phyloP scores from a whole-genome alignment of 805 yeast genomes.

The Yarrowia hollandica region DNA sequence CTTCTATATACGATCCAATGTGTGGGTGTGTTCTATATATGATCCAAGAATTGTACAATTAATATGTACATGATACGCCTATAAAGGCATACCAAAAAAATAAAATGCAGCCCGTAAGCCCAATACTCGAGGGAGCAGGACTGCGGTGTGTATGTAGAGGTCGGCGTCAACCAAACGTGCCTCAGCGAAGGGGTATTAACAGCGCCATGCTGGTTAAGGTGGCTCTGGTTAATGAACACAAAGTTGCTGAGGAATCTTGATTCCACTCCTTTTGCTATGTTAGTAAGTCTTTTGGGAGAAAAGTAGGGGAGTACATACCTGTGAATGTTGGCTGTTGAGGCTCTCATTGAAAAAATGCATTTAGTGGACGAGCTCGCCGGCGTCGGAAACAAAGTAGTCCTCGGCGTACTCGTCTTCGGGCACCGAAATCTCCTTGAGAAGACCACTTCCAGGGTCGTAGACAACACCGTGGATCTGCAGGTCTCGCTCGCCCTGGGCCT shows the following conservation, averaged over 20 bases:
- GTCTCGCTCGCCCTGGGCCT: constrained; percentile 60
- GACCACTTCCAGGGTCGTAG: constrained; percentile 80
- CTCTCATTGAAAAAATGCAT: not conserved
- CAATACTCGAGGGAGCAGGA: not conserved
- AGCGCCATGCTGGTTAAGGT: constrained; percentile 14
- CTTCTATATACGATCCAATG: constrained; percentile 29
- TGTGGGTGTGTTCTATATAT: constrained; percentile 21
- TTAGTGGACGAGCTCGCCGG: constrained; percentile 18
- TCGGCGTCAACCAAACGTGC: not conserved
- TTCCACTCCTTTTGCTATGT: constrained; percentile 22
- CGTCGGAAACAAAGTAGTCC: constrained; percentile 28
- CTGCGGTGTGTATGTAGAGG: too few relatives aligned
- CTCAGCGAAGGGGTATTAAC: constrained; percentile 6
- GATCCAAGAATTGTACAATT: constrained; percentile 28
- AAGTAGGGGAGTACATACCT: constrained; percentile 16
- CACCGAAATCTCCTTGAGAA: constrained; percentile 50
- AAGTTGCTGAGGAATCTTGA: constrained; percentile 19
- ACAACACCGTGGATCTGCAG: constrained; percentile 80
- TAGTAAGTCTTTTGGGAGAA: constrained; percentile 10
- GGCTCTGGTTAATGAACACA: not conserved
- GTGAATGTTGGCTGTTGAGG: not conserved
- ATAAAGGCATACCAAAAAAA: constrained; percentile 10
- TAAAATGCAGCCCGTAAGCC: too few relatives aligned
- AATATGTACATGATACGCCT: constrained; percentile 23
- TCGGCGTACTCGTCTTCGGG: constrained; percentile 38